Evolutionary conservation across 169 alveolate species (phyloP), one percentile per base, ranked within the genome.

Genomic region (Cystoisospora suis): DNA sequence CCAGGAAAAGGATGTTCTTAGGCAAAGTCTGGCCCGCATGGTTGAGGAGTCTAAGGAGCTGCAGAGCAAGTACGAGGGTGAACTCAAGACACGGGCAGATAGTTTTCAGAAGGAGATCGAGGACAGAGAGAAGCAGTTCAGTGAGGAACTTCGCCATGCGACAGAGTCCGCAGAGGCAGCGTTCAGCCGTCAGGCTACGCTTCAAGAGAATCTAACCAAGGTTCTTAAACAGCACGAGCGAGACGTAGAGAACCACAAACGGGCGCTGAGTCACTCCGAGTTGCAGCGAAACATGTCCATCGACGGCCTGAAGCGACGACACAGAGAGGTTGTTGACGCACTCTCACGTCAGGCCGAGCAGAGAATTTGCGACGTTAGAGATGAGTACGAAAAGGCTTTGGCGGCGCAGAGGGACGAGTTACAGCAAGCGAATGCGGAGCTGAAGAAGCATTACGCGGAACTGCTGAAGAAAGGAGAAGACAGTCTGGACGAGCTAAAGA

Each of bases 1-100:
- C 7, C 83, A 72, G 83, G 83, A 72, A 34, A 72, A 72, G 42
- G 83, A 72, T 17, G 53, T 36, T 2, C 56, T 72, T 46, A 72
- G 42, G 27, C 83, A 72, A 72, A 72, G 38, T 34, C 83, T 72
- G 38, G 53, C 32, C 3, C 83, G 83, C 27, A 72, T 72, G 53
- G 83, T 40, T 0, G 83, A 34, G 56, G 83, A 72, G 46, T 23
- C 49, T 9, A 0, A 1, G 38, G 53, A 72, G 32, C 83, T 72
- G 7, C 83, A 72, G 53, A 72, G 42, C 34, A 20, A 56, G 5
- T 72, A 3, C 56, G 83, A 72, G 36, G 2, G 42, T 17, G 83
- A 72, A 56, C 7, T 72, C 36, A 29, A 36, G 15, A 2, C 15
- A 7, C 83, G 83, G 7, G 32, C 17, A 40, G 56, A 72, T 3